These are phyloP conservation scores for Salix viminalis DNA, from an alignment of 345 rosid species.

Conservation along the genomic window DNA sequence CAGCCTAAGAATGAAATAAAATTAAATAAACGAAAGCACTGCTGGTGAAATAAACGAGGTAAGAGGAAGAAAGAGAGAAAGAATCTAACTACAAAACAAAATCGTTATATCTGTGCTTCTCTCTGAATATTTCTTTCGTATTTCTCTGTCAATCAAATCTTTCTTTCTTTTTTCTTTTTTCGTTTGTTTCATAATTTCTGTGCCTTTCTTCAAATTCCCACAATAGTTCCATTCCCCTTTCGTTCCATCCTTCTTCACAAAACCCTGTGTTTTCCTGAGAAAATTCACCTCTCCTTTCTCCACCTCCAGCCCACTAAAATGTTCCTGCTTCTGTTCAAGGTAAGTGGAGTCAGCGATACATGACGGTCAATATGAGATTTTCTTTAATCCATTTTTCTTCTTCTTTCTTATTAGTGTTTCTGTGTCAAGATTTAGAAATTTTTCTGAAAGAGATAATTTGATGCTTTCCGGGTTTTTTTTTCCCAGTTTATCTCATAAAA, in stretches of 20 bases:
- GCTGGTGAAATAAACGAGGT: slow-evolving; percentile 15
- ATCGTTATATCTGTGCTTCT: background rate
- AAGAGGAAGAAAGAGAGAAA: background rate
- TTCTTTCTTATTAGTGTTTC: background rate
- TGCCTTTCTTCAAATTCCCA: slow-evolving; percentile 3
- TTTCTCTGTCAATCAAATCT: slow-evolving; percentile 19
- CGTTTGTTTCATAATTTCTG: slow-evolving; percentile 13
- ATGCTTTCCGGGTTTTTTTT: background rate
- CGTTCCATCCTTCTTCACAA: background rate
- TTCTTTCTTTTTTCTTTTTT: background rate
- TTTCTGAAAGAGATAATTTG: background rate
- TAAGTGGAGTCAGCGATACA: slow-evolving; percentile 1
- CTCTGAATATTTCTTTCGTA: background rate
- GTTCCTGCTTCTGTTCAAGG: slow-evolving; percentile 11
- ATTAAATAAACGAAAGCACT: background rate
- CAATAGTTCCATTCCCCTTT: background rate
- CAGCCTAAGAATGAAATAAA: background rate
- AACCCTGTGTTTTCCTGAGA: background rate
- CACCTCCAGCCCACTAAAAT: background rate
- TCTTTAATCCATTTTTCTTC: background rate
- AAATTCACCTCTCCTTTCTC: background rate
- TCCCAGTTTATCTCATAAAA: background rate
- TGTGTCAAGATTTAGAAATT: background rate
- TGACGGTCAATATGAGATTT: background rate
- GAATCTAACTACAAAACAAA: background rate